Evolutionary conservation across 2,329 filamentous ascomycete species (phyloP), one percentile per base, ranked within the genome.

Genomic region (Botrytis galanthina): DNA sequence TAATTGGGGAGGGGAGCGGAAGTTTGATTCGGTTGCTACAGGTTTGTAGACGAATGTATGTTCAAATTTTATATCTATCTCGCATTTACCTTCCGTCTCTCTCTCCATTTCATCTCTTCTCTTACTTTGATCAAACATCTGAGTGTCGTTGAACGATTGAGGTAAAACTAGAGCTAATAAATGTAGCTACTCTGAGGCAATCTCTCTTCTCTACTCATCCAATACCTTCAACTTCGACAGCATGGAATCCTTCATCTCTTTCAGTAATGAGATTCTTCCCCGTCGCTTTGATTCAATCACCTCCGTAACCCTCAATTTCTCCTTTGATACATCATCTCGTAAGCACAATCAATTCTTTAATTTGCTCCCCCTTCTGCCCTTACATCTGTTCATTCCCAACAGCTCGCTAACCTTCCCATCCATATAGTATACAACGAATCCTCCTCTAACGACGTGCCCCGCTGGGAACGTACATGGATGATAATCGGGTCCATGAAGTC

Each of bases 221-320:
- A 79, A 77, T 46, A 77, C 62, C 16, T 79, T 79, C 63, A 75
- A 79, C n/a, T 79, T 79, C 42, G 75, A 78, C 26, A 73, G 74
- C 61, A 74, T 78, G 61, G 77, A 78, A 71, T 63, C 61, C 3
- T 63, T 78, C n/a, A 76, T 76, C 32, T 73, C 63, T 37, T 76
- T 79, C 46, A 76, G 76, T 6, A 75, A 74, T 18, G 57, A 73
- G 18, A 68, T 77, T 22, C 69, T 78, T 5, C 76, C 78, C 8
- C 74, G 75, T 22, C 77, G 78, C 37, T 76, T 79, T 63, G 76
- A 77, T 62, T 64, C 73, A 26, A 78, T 79, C 37, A 70, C 73
- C 26, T 72, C 68, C 7, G n/a, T 79, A 1, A 72, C 74, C 37
- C 68, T 79, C 14, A 73, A 74, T 39, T 76, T 78, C 29, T 59